phyloP scores from a whole-genome alignment of 2,329 filamentous ascomycete species.

The Talaromyces sp. region DNA sequence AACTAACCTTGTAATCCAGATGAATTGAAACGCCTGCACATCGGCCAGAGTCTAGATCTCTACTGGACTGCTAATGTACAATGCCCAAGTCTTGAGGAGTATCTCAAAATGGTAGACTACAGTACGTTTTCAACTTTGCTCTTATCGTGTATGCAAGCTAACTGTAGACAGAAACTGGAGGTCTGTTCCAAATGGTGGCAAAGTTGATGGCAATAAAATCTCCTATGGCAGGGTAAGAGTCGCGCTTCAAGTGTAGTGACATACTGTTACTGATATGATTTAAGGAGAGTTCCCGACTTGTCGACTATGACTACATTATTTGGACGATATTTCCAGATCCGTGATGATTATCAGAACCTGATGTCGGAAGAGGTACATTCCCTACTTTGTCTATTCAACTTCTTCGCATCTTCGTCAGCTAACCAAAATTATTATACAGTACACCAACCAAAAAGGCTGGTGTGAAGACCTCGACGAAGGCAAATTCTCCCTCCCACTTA shows the following conservation, averaged over 20 bases:
- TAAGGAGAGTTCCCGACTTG: not conserved
- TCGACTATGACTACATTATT: not conserved
- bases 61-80: not conserved
- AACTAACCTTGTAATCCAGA: not conserved
- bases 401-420: not conserved
- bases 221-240: not conserved
- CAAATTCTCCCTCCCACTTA: not conserved
- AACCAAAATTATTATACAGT: not conserved
- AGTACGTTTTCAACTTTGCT: not conserved
- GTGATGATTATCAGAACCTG: not conserved
- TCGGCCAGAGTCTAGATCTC: not conserved
- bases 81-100: not conserved
- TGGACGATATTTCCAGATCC: not conserved
- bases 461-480: constrained; percentile 6
- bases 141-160: not conserved
- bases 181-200: not conserved
- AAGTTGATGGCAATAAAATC: not conserved
- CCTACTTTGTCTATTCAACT: not conserved
- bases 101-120: not conserved
- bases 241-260: not conserved
- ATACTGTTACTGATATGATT: not conserved
- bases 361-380: not conserved
- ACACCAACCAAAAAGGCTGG: not conserved
- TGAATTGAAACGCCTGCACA: not conserved
- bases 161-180: not conserved